Evolutionary conservation across 2,329 filamentous ascomycete species (phyloP).

Genomic region (Fusarium torulosum): DNA sequence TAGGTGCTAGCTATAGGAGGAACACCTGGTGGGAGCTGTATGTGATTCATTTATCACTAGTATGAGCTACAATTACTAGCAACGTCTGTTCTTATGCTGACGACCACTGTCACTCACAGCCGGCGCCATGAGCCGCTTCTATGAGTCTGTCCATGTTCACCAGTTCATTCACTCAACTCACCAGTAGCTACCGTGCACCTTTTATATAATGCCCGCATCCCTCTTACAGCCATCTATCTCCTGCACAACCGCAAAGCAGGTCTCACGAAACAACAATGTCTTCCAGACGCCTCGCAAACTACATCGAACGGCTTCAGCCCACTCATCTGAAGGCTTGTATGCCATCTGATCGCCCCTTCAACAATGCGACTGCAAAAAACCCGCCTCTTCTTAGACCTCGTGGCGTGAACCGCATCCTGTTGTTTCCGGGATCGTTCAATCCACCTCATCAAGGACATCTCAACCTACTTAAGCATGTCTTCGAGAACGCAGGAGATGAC

Average conservation of each 20-base stretch:
- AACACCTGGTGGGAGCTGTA: background rate
- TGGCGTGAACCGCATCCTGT: conserved; percentile 48
- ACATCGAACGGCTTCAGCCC: conserved; percentile 30
- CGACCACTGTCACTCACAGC: background rate
- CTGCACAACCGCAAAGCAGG: background rate
- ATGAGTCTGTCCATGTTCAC: background rate
- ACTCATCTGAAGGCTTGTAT: background rate
- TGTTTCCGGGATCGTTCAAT: conserved; percentile 56
- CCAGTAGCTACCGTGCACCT: background rate
- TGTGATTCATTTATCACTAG: background rate
- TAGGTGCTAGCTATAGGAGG: background rate
- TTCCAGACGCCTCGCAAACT: conserved; percentile 23
- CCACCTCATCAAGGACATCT: conserved; percentile 54
- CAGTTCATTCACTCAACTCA: background rate
- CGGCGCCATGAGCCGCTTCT: background rate
- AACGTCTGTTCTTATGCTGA: background rate
- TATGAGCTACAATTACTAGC: too few relatives aligned
- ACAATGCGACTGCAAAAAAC: conserved; percentile 2
- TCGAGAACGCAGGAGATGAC: conserved; percentile 45
- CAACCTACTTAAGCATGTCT: conserved; percentile 50
- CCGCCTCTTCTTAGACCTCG: conserved; percentile 25
- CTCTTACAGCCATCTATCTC: background rate
- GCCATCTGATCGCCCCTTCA: conserved; percentile 29
- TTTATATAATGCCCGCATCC: background rate
- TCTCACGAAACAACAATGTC: conserved; percentile 11